These are phyloP conservation scores for Eucalyptus virginea DNA, from an alignment of 345 rosid genomes.

Conservation along the genomic window DNA sequence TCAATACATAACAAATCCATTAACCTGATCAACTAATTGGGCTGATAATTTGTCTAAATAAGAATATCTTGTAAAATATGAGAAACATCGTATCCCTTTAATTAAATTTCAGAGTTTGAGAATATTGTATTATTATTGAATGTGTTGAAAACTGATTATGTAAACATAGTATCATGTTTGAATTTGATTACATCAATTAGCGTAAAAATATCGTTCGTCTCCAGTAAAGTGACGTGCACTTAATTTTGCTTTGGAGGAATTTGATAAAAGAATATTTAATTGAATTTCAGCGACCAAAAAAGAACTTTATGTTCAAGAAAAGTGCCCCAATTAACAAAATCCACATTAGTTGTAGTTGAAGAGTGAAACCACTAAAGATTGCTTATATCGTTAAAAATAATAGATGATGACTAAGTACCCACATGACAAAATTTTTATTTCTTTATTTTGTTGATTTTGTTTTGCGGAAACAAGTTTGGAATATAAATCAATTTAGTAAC, in stretches of 20 bases:
- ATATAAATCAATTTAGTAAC: fast-evolving
- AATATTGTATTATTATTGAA: background rate
- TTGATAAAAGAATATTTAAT: background rate
- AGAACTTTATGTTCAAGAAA: background rate
- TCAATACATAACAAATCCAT: too few relatives aligned
- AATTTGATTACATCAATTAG: background rate
- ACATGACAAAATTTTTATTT: too few relatives aligned
- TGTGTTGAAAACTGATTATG: background rate
- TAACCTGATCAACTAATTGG: background rate
- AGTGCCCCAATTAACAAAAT: background rate
- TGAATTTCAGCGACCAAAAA: too few relatives aligned
- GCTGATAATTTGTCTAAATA: background rate
- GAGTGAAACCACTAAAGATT: background rate
- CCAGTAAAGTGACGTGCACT: background rate
- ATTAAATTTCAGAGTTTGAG: background rate
- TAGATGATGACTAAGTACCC: fast-evolving
- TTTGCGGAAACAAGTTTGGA: fast-evolving
- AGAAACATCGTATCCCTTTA: background rate
- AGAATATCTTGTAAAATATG: background rate
- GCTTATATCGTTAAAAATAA: background rate
- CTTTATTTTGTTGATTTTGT: fast-evolving
- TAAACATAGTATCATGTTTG: background rate
- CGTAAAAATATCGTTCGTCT: background rate
- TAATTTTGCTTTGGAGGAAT: background rate
- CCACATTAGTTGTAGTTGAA: background rate